A percentile compares a stretch with the other conserved stretches of the same genome.
These are phyloP conservation scores for Fonsecaea nubica DNA, from an alignment of 2,329 filamentous ascomycete genomes.

Conservation along the genomic window DNA sequence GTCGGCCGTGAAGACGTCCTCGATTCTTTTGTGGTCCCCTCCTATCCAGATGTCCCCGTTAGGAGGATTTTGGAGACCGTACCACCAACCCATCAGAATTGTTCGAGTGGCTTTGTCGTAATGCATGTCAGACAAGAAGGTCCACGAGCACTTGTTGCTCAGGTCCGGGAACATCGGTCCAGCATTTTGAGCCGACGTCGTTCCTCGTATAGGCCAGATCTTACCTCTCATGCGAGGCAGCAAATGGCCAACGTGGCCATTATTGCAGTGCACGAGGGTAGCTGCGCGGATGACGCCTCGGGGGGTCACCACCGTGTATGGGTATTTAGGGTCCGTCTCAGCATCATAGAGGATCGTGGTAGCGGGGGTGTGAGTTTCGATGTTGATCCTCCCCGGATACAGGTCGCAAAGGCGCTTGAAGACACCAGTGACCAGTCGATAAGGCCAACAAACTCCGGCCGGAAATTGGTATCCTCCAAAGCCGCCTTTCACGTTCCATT, in stretches of 20 bases:
- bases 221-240: constrained; percentile 48
- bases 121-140: constrained; percentile 11
- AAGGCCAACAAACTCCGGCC: constrained; percentile 49
- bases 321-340: constrained; percentile 24
- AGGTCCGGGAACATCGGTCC: constrained; percentile 15
- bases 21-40: constrained; percentile 31
- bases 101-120: constrained; percentile 14
- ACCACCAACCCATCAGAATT: too few species aligned
- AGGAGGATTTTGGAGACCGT: constrained; percentile 39
- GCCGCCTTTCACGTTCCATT: constrained; percentile 33
- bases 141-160: too few species aligned
- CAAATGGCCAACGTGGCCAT: constrained; percentile 51
- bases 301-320: constrained; percentile 46
- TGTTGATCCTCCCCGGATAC: constrained; percentile 27
- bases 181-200: constrained; percentile 52
- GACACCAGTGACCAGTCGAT: constrained; percentile 45
- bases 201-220: constrained; percentile 49
- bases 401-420: constrained; percentile 28
- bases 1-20: constrained; percentile 34
- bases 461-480: too few species aligned
- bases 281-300: constrained; percentile 46
- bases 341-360: constrained; percentile 23
- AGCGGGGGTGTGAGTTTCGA: constrained; percentile 39
- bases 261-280: constrained; percentile 52
- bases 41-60: constrained; percentile 39